A percentile compares a stretch with the other conserved stretches of the same genome.
Conservation (phyloP, 192 early-diverging fungal species). For the Coemansia sp. region DNA sequence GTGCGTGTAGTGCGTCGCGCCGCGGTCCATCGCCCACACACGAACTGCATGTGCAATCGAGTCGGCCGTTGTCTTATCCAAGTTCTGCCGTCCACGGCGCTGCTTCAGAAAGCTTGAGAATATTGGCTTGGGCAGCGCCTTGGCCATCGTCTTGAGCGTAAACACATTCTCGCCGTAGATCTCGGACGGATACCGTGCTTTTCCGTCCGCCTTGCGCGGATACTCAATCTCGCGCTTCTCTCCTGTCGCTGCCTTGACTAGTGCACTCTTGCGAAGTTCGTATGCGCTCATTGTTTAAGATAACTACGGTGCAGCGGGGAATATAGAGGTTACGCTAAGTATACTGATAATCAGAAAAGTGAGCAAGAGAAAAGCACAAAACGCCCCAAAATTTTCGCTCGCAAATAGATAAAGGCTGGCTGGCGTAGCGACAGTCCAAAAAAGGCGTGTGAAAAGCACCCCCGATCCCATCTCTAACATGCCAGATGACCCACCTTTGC, state of each 20-base stretch:
- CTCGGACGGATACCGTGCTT: constrained; percentile 78
- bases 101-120: constrained; percentile 92
- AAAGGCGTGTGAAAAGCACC: neutral
- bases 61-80: constrained; percentile 95
- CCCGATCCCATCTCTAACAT: neutral
- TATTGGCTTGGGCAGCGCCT: constrained; percentile 92
- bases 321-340: neutral
- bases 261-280: constrained; percentile 58
- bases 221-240: constrained; percentile 74
- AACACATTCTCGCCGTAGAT: constrained; percentile 95
- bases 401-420: neutral
- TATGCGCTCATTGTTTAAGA: constrained; percentile 36
- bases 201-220: constrained; percentile 70
- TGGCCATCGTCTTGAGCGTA: constrained; percentile 83
- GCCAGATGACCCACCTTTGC: neutral
- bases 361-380: neutral
- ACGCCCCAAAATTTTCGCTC: neutral
- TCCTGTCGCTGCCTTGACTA: constrained; percentile 64
- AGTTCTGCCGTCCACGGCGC: constrained; percentile 80
- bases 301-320: neutral
- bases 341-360: neutral
- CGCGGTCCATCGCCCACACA: constrained; percentile 97
- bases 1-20: constrained; percentile 98
- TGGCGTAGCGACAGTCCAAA: neutral
- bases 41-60: constrained; percentile 98